Evolutionary conservation across 805 yeast genomes (phyloP).

Genomic region (Hanseniaspora nectarophila): DNA sequence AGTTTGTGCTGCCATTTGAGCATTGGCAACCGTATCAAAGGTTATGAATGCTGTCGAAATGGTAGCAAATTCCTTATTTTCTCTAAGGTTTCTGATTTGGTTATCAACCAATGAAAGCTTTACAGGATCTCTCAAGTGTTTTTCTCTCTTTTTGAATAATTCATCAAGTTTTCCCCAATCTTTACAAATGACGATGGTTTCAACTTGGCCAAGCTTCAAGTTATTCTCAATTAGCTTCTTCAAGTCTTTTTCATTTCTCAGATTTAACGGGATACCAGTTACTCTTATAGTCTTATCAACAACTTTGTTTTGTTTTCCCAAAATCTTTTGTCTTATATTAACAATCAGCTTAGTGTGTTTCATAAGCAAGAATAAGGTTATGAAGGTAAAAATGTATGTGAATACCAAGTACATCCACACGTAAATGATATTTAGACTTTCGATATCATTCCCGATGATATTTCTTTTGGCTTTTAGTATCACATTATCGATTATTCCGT

Average conservation of each 20-base stretch:
- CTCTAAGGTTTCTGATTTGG: slow-evolving; percentile 54
- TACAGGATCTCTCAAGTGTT: slow-evolving; percentile 40
- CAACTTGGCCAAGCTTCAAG: slow-evolving; percentile 68
- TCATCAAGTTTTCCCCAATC: slow-evolving; percentile 72
- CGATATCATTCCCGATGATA: slow-evolving; percentile 33
- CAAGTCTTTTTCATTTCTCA: slow-evolving; percentile 60
- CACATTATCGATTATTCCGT: not conserved
- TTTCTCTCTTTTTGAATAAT: slow-evolving; percentile 48
- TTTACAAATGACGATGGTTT: slow-evolving; percentile 64
- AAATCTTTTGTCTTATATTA: slow-evolving; percentile 60
- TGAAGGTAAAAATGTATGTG: slow-evolving; percentile 70
- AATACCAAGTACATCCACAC: slow-evolving; percentile 76
- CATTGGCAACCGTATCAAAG: slow-evolving; percentile 88
- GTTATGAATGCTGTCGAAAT: slow-evolving; percentile 90
- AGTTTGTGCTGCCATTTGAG: slow-evolving; percentile 94
- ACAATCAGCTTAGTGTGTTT: slow-evolving; percentile 65
- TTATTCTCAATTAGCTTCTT: slow-evolving; percentile 58
- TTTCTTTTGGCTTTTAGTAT: slow-evolving; percentile 21
- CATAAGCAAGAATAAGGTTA: slow-evolving; percentile 49
- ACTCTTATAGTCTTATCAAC: slow-evolving; percentile 84
- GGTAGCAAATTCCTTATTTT: slow-evolving; percentile 52
- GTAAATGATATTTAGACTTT: slow-evolving; percentile 32
- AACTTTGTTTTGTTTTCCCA: slow-evolving; percentile 77
- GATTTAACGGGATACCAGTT: slow-evolving; percentile 76
- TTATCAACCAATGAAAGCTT: slow-evolving; percentile 39